Conservation (phyloP, 2,329 filamentous ascomycete species). For the Ophiosphaerella narmari region DNA sequence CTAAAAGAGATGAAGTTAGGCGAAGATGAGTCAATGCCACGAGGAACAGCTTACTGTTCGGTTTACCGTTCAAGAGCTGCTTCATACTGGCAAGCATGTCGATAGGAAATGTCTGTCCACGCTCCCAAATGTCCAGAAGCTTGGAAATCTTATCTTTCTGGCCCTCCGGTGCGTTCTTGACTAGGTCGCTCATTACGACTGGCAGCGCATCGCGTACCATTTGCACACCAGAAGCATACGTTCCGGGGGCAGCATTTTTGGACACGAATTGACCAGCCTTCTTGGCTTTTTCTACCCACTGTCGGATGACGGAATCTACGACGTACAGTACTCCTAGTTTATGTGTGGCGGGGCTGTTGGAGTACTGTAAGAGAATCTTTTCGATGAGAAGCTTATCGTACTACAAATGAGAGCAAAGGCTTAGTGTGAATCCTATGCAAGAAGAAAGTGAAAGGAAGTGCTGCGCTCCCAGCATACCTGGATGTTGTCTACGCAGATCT, state of each 20-base stretch:
- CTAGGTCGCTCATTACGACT: conserved; percentile 92
- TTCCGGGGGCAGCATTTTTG: conserved; percentile 85
- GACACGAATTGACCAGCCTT: conserved; percentile 76
- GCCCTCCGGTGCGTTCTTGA: conserved; percentile 83
- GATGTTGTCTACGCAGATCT: conserved; percentile 72
- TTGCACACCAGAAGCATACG: conserved; percentile 92
- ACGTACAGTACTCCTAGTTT: conserved; percentile 99
- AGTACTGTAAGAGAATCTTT: conserved; percentile 96
- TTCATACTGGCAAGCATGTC: conserved; percentile 83
- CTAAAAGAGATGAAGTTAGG: conserved; percentile 17
- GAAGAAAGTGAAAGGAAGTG: conserved; percentile 9
- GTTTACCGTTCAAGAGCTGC: conserved; percentile 70
- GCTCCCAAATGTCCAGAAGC: conserved; percentile 97
- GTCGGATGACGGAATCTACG: conserved; percentile 98
- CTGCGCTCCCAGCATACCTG: conserved; percentile 32
- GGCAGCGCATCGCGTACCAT: conserved; percentile 95
- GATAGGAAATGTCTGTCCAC: conserved; percentile 85
- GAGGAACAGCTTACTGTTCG: conserved; percentile 65
- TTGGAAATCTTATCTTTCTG: conserved; percentile 98
- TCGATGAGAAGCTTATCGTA: conserved; percentile 93
- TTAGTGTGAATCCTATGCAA: conserved; percentile 30
- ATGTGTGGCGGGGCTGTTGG: conserved; percentile 90
- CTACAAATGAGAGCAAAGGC: conserved; percentile 55
- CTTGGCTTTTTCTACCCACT: conserved; percentile 97
- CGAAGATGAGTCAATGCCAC: conserved; percentile 12